Base-by-base conservation (phyloP, 495 filamentous ascomycete species). In the Podospora bellae-mahoneyi region DNA sequence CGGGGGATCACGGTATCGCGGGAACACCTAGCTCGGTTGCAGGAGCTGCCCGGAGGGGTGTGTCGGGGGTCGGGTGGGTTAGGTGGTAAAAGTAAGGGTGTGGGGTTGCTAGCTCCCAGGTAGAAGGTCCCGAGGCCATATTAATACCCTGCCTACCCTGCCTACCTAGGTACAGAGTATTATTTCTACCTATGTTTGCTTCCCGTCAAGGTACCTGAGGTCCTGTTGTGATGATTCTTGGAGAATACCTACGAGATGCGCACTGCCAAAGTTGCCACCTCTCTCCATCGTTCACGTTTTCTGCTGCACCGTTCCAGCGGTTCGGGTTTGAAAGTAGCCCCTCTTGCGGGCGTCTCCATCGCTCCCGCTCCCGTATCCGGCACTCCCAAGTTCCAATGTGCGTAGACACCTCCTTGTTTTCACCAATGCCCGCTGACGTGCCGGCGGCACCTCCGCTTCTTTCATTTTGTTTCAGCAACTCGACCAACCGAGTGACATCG, bases 301-400 rank as follows among this genome's bases (percentile, higher is more conserved):
- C 39, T 48, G 39, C 13, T 48, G 39, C 39, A 48, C 59, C 26
- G 68, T 63, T 64, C 68, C 68, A 57, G 27, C 26, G 48, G 60
- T 10, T 30, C 32, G 68, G 68, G 59, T 69, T 60, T 44, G 59
- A 26, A 39, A 62, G 23, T 58, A 55, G 44, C 34, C 34, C 63
- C 39, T 54, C 65, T 65, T 56, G 44, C 59, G n/a, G 48, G 48
- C 59, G 66, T 39, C 54, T 63, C 64, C 64, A 32, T 61, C 60
- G 60, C 60, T 70, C 68, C 68, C 64, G 68, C 64, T 70, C 68
- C 68, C 68, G 68, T 69, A 63, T 66, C 68, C 64, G 60, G 64
- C 28, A 59, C 60, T 56, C 59, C 59, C 59, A 61, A 28, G 26
- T 48, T 48, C 39, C 39, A 48, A 48, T 13, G 13, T 23, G 23